Conservation (phyloP, 805 yeast species). For the Cyberlindnera euphorbiae region DNA sequence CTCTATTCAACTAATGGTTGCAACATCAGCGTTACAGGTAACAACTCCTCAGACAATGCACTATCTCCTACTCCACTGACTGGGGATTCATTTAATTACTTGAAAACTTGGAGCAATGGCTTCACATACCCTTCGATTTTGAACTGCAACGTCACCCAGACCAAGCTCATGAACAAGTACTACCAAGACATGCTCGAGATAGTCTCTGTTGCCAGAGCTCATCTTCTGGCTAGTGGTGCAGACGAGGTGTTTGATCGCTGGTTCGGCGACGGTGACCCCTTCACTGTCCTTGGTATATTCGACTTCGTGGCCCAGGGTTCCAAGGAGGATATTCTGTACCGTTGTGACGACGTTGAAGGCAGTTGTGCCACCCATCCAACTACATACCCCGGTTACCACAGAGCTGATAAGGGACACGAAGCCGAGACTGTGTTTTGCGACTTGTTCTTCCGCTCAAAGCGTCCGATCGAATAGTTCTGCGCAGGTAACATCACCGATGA, state of each 20-base stretch:
- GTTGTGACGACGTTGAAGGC: conserved; percentile 10
- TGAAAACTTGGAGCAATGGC: too few relatives aligned
- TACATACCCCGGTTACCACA: conserved; percentile 7
- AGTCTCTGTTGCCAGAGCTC: conserved; percentile 5
- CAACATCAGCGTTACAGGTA: too few relatives aligned
- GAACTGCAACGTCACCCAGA: conserved; percentile 7
- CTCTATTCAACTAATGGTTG: too few relatives aligned
- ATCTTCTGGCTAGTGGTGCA: conserved; percentile 1
- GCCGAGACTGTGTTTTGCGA: conserved; percentile 8
- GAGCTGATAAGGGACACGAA: background rate
- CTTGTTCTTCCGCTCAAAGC: conserved; percentile 6
- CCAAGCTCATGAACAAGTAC: conserved; percentile 8
- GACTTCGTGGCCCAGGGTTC: conserved; percentile 4
- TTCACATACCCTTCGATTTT: conserved; percentile 2
- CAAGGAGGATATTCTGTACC: conserved; percentile 4
- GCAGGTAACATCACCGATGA: conserved; percentile 4
- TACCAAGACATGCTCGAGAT: conserved; percentile 8
- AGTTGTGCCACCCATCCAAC: conserved; percentile 1
- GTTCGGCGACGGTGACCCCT: conserved; percentile 8
- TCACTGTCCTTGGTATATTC: conserved; percentile 6
- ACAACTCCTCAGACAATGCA: too few relatives aligned
- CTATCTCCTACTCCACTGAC: background rate
- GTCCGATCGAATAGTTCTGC: conserved; percentile 7
- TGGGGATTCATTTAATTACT: too few relatives aligned
- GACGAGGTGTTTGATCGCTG: conserved; percentile 4